Evolutionary conservation across 768 basidiomycete genomes (phyloP), one percentile per base, ranked within the genome.

Genomic region (Cystofilobasidium ferigula): DNA sequence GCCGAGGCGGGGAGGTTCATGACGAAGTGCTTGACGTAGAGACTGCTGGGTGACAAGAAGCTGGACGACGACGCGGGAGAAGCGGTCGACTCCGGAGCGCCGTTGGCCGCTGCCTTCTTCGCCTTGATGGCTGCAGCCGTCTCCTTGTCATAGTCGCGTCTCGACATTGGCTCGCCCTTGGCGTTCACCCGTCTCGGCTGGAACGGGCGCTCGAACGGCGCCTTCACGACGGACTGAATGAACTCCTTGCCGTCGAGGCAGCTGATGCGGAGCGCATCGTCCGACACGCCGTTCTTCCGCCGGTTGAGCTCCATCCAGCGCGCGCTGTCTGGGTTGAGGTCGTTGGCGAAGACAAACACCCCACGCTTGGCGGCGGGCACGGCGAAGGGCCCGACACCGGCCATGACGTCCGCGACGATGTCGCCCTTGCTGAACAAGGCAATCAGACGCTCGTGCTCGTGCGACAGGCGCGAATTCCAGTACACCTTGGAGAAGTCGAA

Each of bases 1-100:
- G 93, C 95, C 30, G 86, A 85, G 70, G 89, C 91, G 2, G 95
- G 95, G 24, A 99, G 80, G 76, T 99, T 99, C 92, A 99, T 94
- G n/a, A 95, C 86, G 73, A 89, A 92, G 74, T 95, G 94, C 16
- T 83, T 78, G 69, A 95, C 84, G 51, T 81, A 77, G 7, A n/a
- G n/a, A n/a, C n/a, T n/a, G n/a, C n/a, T n/a, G n/a, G n/a, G n/a
- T n/a, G n/a, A n/a, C n/a, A n/a, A n/a, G n/a, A n/a, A n/a, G n/a
- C n/a, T n/a, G n/a, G 24, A 32, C 0, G 61, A 45, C 1, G 62
- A 57, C 10, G 63, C n/a, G 18, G 30, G 6, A 54, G 51, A 3
- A 54, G 51, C 28, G n/a, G 40, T 10, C 10, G 40, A 10, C 40
- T 42, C 20, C 10, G 10, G 40, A 42, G 10, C 45, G 8, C 45